phyloP scores from a whole-genome alignment of 1,139 yeast genomes.

The Arxiozyma slooffiae region DNA sequence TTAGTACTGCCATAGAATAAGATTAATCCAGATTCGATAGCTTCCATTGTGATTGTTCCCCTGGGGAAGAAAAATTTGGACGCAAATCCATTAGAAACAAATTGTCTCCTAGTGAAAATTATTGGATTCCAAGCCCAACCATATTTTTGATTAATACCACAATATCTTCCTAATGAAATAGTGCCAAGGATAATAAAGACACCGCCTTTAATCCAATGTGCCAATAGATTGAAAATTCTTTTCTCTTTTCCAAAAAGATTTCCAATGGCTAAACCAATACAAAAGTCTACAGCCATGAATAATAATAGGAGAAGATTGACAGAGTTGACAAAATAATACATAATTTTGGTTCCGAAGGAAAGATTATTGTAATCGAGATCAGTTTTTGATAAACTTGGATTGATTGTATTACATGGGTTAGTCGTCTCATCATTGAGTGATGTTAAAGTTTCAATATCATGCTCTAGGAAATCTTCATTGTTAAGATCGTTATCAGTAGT shows the following conservation, averaged over 20 bases:
- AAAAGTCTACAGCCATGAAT: constrained; percentile 48
- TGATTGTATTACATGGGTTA: neutral
- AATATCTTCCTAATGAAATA: constrained; percentile 68
- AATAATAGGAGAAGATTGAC: constrained; percentile 56
- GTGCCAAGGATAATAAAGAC: constrained; percentile 73
- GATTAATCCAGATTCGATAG: constrained; percentile 66
- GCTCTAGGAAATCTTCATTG: neutral
- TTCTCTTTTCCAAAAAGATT: constrained; percentile 56
- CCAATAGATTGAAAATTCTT: constrained; percentile 68
- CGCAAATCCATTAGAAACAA: neutral
- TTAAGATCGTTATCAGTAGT: neutral
- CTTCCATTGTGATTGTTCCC: constrained; percentile 72
- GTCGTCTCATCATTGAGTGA: neutral
- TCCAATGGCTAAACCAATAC: constrained; percentile 72
- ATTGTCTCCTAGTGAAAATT: constrained; percentile 6
- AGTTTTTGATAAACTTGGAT: neutral
- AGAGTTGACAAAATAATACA: neutral
- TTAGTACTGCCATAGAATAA: constrained; percentile 84
- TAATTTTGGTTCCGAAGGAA: neutral
- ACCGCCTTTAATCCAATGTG: constrained; percentile 94
- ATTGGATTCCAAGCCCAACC: constrained; percentile 89
- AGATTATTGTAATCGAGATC: neutral
- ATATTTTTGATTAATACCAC: constrained; percentile 62
- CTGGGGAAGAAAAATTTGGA: constrained; percentile 33
- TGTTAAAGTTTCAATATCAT: neutral